Conservation (phyloP, 1,284 basidiomycete genomes). For the Cryptococcus sp. region DNA sequence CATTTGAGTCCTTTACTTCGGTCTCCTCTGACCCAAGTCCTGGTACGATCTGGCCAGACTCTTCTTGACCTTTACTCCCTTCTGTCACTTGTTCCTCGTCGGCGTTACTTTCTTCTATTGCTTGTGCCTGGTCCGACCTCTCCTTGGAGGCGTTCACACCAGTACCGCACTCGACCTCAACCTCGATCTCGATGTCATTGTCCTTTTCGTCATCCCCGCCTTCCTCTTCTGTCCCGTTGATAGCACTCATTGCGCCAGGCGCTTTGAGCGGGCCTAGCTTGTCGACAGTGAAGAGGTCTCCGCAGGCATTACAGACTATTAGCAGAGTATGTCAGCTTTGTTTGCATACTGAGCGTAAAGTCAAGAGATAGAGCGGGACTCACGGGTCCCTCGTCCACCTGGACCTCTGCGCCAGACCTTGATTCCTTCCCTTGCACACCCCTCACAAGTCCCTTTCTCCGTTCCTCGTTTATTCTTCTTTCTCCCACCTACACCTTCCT, state of each 20-base stretch:
- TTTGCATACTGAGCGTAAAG: neutral
- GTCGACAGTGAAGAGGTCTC: slow-evolving; percentile 39
- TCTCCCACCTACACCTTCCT: slow-evolving; percentile 8
- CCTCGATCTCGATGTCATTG: neutral
- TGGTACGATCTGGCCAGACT: too few relatives aligned
- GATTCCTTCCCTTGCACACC: slow-evolving; percentile 35
- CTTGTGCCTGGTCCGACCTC: neutral
- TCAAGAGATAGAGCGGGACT: slow-evolving; percentile 16
- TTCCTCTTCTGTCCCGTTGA: slow-evolving; percentile 1
- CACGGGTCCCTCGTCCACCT: slow-evolving; percentile 40
- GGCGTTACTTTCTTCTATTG: neutral
- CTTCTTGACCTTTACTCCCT: too few relatives aligned
- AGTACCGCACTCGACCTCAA: neutral
- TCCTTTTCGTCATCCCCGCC: slow-evolving; percentile 3
- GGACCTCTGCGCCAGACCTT: slow-evolving; percentile 49
- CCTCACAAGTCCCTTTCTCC: slow-evolving; percentile 39
- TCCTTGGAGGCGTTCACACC: neutral
- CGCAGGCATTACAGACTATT: slow-evolving; percentile 46
- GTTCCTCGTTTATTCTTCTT: slow-evolving; percentile 25
- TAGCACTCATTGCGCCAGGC: slow-evolving; percentile 30
- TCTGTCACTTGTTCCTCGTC: neutral
- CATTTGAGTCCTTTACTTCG: too few relatives aligned
- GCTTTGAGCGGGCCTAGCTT: slow-evolving; percentile 39
- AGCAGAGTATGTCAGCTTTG: neutral
- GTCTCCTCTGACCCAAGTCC: too few relatives aligned